Evolutionary conservation across 768 basidiomycete species (phyloP), one percentile per base, ranked within the genome.

Genomic region (Suillus subluteus): DNA sequence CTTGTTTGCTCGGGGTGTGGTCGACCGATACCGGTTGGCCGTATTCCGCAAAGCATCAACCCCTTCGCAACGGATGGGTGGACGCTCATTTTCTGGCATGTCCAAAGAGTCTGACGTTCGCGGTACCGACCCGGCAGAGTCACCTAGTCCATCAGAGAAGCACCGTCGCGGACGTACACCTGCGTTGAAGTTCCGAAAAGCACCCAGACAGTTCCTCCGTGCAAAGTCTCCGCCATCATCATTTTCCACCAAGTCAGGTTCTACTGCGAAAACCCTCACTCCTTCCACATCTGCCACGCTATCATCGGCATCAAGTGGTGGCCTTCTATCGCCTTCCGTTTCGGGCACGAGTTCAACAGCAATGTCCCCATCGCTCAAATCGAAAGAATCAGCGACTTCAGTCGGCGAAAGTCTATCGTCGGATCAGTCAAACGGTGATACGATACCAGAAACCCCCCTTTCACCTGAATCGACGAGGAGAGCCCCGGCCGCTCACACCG

Each of bases 1-100:
- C 73, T 83, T 96, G 46, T 96, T 95, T 73, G 91, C 95, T 52
- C 88, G 94, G n/a, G 95, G 95, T 6, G 92, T 96, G 58, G 93
- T 95, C 62, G 95, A 97, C 75, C 85, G 91, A 63, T 97, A 96
- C 75, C 84, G 87, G 65, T 81, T 97, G 63, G 88, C 91, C 18
- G 93, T 95, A 26, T 95, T 95, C 85, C 86, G 93, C 64, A 95
- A 94, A 75, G 83, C 85, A n/a, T 88, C 90, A 16, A 91, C 89
- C 13, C 88, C 91, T 6, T 80, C 81, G 52, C 81, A 84, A 59
- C 81, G 84, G 15, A 71, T 80, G 18, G 75, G 72, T 3, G 79
- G 81, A 7, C 82, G 87, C 30, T 83, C 85, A 8, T 79, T 84
- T 67, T 90, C 91, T 23, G 87, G 86, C 32, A 75, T 85, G 69